Base-by-base conservation (phyloP, 2,329 filamentous ascomycete genomes). In the Xylariaceae sp. region DNA sequence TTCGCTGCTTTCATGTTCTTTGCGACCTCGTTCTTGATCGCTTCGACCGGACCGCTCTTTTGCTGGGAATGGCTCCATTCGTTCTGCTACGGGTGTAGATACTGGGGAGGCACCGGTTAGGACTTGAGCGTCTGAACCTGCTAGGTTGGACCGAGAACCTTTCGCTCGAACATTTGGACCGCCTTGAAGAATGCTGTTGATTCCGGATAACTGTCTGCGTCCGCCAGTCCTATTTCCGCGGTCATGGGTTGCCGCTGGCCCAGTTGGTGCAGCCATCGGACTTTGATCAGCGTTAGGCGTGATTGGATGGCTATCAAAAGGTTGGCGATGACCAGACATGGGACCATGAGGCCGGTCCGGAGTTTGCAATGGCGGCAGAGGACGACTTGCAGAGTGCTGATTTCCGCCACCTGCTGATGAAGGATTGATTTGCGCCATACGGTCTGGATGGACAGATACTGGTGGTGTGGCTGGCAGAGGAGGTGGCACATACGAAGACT, bases 151-250 rank as follows among this genome's bases (percentile, higher is more conserved):
- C 12, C 71, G 67, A 50, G 56, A 67, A 64, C 52, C 61, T 60
- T 50, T 67, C 50, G 46, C 66, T 56, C 67, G 63, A 27, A 64
- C 53, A 32, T 55, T 64, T 8, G 63, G 66, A 36, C 64, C 68
- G 22, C 64, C 71, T 60, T 77, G 73, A 4, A 82, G 68, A 40
- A 73, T 78, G 50, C 66, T 80, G 54, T 82, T 80, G 48, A 85
- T 83, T 37, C 76, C 75, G 11, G 74, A 74, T 22, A 84, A 66
- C 54, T 83, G 77, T 46, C 79, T 69, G 16, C 73, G 68, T 22
- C 74, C 61, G 37, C 62, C 62, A n/a, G n/a, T n/a, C n/a, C n/a
- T n/a, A 43, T 71, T 54, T 52, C 59, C 65, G 22, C 65, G 60
- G 37, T 66, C 62, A 35, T 57, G 62, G 37, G 57, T 41, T 1